Evolutionary conservation across 345 rosid genomes (phyloP), one percentile per base, ranked within the genome.

Genomic region (Gossypium australe): DNA sequence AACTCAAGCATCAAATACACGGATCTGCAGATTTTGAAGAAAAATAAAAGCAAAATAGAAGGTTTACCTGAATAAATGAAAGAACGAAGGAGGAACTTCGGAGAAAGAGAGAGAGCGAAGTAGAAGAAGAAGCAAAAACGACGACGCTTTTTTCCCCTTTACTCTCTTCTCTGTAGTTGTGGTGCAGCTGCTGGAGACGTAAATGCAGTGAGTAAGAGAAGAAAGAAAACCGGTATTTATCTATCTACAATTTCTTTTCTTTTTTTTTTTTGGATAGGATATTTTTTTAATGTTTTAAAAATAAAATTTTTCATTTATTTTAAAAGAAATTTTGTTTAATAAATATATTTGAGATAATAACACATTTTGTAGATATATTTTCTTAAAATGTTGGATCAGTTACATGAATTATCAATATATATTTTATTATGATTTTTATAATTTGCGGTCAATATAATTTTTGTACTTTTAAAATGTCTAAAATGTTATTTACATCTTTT

Each of bases 21-120:
- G 67, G 78, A 80, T 70, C 80, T 60, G 56, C 22, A 20, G 53
- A 66, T 45, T 66, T 45, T 52, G 25, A 45, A 44, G 34, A 11
- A 2, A 62, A 60, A 38, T 17, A 25, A 43, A 49, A 18, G 7
- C 41, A 34, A 48, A 22, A 4, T 51, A 58, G 2, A 52, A 17
- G 72, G 22, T 48, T 52, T 75, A 75, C 72, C 64, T 41, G 7
- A 55, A 2, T 24, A 59, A 2, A 52, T 10, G 34, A 24, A 24
- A 38, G 69, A 12, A 24, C 65, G 64, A 43, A 56, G 58, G 55
- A 20, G 27, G 11, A 47, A 38, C 9, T 48, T 48, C 3, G 18
- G 51, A 47, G 13, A 47, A 12, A 11, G 65, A n/a, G 49, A 25
- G 9, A 51, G 34, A 67, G 20, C n/a, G 52, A 11, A 24, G 34